A percentile compares a stretch with the other conserved stretches of the same genome.
phyloP scores from a whole-genome alignment of 208 protist species.

The Trypanosoma scelopori region DNA sequence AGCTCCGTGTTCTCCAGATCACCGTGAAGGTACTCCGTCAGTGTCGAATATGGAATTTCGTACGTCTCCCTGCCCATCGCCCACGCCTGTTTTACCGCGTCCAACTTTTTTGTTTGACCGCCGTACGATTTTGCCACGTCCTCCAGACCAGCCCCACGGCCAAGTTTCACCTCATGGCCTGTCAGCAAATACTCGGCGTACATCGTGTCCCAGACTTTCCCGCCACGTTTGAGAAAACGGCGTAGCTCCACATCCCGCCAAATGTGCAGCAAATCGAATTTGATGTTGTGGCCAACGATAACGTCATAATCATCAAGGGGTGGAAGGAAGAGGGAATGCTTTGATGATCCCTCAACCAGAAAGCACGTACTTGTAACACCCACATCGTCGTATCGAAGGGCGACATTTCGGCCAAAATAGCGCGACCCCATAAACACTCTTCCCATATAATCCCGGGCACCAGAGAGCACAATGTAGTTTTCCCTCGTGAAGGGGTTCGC shows the following conservation, averaged over 20 bases:
- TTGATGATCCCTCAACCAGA: conserved; percentile 77
- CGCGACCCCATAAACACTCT: conserved; percentile 84
- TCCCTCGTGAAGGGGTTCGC: conserved; percentile 90
- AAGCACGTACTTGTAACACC: conserved; percentile 57
- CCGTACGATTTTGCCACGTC: conserved; percentile 91
- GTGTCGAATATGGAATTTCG: conserved; percentile 80
- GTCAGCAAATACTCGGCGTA: conserved; percentile 92
- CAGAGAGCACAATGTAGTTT: conserved; percentile 90
- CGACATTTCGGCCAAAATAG: conserved; percentile 81
- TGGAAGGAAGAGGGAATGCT: conserved; percentile 83
- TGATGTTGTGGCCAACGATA: conserved; percentile 93
- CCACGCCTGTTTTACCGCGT: conserved; percentile 91
- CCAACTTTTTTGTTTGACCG: conserved; percentile 83
- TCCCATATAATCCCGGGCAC: conserved; percentile 84
- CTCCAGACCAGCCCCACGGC: conserved; percentile 82
- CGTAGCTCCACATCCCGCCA: conserved; percentile 86
- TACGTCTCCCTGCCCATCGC: conserved; percentile 88
- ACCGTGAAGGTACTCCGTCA: conserved; percentile 88
- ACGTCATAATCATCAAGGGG: conserved; percentile 90
- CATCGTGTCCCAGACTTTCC: conserved; percentile 94
- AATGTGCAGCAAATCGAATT: conserved; percentile 91
- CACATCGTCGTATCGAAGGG: conserved; percentile 79
- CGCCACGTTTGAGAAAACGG: conserved; percentile 79
- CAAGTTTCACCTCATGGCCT: conserved; percentile 86
- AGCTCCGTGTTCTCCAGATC: conserved; percentile 92